Base-by-base conservation (phyloP, 1,284 basidiomycete genomes). In the Farysia itapuensis region DNA sequence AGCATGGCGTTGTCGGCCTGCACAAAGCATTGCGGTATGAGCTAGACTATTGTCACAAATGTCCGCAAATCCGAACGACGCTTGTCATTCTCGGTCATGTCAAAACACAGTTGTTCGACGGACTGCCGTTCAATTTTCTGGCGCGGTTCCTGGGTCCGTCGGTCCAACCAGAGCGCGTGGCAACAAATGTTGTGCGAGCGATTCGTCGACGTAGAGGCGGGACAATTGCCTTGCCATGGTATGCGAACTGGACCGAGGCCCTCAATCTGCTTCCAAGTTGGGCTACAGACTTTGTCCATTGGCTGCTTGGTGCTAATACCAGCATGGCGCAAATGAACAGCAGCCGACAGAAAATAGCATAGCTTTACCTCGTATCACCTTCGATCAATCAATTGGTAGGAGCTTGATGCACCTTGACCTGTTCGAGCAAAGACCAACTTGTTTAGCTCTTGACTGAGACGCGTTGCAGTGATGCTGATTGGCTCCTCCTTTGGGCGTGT, bases 1-100 rank as follows among this genome's bases (percentile, higher is more conserved):
- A 77, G 39, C 74, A 75, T 19, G 74, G 70, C 15, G 54, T 77
- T 8, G 54, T 74, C 0, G 74, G 74, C 2, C 37, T 77, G 21
- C 70, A 77, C 52, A 66, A 71, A 31, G 67, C 72, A 28, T 48
- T 77, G 15, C 53, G 72, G 8, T 64, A 56, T 36, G 75, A 77
- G 43, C 46, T 75, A 30, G 69, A 74, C 43, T 53, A 64, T 16
- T 61, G 48, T 21, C 54, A 51, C 29, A 37, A 38, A 13, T 47
- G 46, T 36, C 46, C 60, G 11, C 44, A 59, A 35, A 66, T 69
- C 16, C 57, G 70, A 5, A 75, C 73, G 4, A 70, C 70, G 11
- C 45, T 74, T 3, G 36, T 74, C 5, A 49, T 63, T 33, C 54
- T 68, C 13, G 71, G 72, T 1, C 67, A 74, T 22, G 45, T 75